Base-by-base conservation (phyloP, 805 yeast genomes). In the Saturnispora zaruensis region DNA sequence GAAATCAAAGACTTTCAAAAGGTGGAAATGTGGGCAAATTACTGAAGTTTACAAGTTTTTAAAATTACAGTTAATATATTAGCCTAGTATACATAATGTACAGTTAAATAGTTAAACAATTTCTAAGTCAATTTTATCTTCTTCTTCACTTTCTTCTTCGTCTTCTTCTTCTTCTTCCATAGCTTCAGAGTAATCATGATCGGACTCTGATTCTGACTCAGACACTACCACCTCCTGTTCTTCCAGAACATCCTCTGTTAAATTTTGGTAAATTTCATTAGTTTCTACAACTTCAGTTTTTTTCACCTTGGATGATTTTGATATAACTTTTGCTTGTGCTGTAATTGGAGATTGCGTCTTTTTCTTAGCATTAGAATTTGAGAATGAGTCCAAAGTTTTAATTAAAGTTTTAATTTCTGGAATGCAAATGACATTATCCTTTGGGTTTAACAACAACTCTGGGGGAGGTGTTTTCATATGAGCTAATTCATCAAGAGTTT, bases 371-470 rank as follows among this genome's bases (percentile, higher is more conserved):
- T 11, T 36, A 6, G 20, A 9, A 5, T 7, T 36, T 16, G 21
- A 9, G 9, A n/a, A 16, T 9, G 14, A 9, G n/a, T 33, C 30
- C 18, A 23, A 11, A 6, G 44, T 13, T 25, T 43, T 50, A 4
- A 40, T 40, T 20, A 33, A 28, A 46, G 45, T 24, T 41, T 48
- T 51, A 48, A 61, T 54, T 20, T 62, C 66, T 2, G 67, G 67
- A 46, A 50, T 59, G 46, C 67, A 62, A 28, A 53, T 26, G 5
- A 34, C 49, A 3, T 38, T 30, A 7, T 50, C 46, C 4, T 45
- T 49, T 16, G 58, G 53, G 23, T 55, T 50, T n/a, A 52, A 38
- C 3, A 45, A 18, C 7, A 32, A 41, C 16, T 52, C 50, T 1
- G 51, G 59, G 34, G 44, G 43, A 6, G 36, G 44, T 25, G 46